Evolutionary conservation across 2,329 filamentous ascomycete genomes (phyloP).

Genomic region (Paramyrothecium roridum): DNA sequence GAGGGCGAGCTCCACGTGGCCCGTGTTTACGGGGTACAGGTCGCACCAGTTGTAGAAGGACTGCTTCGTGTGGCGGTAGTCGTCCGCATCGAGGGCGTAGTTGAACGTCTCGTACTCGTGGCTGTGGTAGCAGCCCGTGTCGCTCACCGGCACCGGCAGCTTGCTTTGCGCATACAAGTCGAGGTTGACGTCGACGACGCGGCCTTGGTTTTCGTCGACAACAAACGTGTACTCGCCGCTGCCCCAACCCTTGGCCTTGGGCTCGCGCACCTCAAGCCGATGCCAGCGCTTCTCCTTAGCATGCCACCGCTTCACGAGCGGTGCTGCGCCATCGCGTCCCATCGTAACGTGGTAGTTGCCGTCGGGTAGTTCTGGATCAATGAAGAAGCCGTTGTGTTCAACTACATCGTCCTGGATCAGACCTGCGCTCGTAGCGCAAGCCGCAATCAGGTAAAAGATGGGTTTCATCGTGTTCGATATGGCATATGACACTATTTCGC

Average conservation of each 20-base stretch:
- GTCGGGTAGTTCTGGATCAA: slow-evolving; percentile 4
- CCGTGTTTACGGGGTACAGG: background rate
- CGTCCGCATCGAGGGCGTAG: slow-evolving; percentile 2
- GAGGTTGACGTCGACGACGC: slow-evolving; percentile 2
- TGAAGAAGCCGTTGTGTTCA: slow-evolving; percentile 2
- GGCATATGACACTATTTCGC: no score
- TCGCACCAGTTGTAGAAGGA: slow-evolving; percentile 8
- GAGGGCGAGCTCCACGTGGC: slow-evolving; percentile 7
- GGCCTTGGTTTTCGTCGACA: slow-evolving; percentile 3
- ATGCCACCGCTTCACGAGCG: slow-evolving; percentile 1
- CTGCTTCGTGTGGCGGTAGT: slow-evolving; percentile 7
- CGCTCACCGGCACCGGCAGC: background rate
- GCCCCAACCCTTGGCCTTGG: background rate
- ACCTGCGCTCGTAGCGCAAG: no score
- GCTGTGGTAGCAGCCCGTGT: slow-evolving; percentile 2
- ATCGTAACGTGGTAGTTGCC: slow-evolving; percentile 5
- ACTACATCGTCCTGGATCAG: background rate
- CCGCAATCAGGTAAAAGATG: no score
- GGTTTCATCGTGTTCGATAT: no score
- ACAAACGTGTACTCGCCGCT: slow-evolving; percentile 5
- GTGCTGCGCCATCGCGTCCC: background rate
- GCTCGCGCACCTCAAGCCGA: background rate
- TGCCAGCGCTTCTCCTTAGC: background rate
- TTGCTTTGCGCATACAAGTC: background rate
- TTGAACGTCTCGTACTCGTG: background rate